Percentiles rank a stretch among this genome's conserved stretches.
phyloP scores from a whole-genome alignment of 2,329 filamentous ascomycete genomes.

The Septoria petroselini region DNA sequence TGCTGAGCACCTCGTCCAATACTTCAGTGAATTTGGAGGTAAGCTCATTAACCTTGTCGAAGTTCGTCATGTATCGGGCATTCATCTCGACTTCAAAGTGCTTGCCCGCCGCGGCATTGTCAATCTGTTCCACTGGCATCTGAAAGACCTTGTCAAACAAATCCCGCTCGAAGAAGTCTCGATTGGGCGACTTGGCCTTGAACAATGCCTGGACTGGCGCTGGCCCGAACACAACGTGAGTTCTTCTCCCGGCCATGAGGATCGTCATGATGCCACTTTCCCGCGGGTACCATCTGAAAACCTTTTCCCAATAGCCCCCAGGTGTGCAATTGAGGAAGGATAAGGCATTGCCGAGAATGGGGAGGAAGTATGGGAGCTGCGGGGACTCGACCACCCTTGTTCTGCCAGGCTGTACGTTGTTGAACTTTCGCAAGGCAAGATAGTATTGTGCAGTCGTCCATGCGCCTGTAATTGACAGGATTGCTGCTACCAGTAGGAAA shows the following conservation, averaged over 20 bases:
- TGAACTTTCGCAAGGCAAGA: constrained; percentile 20
- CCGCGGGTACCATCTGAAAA: constrained; percentile 33
- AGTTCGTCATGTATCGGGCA: constrained; percentile 30
- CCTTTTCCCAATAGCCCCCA: constrained; percentile 28
- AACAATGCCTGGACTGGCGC: constrained; percentile 33
- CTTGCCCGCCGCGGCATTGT: constrained; percentile 26
- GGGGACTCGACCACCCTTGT: constrained; percentile 25
- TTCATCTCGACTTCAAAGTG: constrained; percentile 32
- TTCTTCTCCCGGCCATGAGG: constrained; percentile 31
- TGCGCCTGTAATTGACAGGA: constrained; percentile 20
- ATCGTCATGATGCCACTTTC: constrained; percentile 32
- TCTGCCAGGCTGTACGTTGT: constrained; percentile 2
- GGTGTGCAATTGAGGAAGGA: constrained; percentile 31
- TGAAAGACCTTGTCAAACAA: constrained; percentile 29
- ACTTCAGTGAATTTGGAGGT: constrained; percentile 29
- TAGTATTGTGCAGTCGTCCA: constrained; percentile 30
- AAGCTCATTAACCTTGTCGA: constrained; percentile 36
- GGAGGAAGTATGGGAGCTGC: constrained; percentile 33
- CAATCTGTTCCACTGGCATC: constrained; percentile 27
- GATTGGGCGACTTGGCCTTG: constrained; percentile 25
- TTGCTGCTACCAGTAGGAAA: constrained; percentile 14
- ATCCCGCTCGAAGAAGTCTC: constrained; percentile 32
- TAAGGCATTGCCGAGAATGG: constrained; percentile 33
- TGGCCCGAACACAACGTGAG: constrained; percentile 31
- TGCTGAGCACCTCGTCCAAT: constrained; percentile 24